Percentiles rank a stretch among this genome's conserved stretches.
Evolutionary conservation across 352 stramenopile genomes (phyloP).

Genomic region (Thalassiosira livingstoniorum): DNA sequence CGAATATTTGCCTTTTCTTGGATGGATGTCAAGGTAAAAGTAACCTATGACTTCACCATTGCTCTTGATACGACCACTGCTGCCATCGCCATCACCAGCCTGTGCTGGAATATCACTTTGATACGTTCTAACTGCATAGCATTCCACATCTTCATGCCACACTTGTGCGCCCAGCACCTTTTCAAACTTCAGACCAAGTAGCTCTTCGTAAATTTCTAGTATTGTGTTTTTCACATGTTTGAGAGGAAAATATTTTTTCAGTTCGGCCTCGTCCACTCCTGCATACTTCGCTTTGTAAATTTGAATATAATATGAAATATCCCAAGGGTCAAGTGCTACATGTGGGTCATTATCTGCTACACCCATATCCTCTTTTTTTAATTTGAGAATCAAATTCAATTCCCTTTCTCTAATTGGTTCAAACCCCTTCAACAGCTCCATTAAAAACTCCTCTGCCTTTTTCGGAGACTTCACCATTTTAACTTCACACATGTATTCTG

Average conservation of each 20-base stretch:
- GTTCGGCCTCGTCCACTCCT: conserved; percentile 43
- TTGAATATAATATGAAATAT: conserved; percentile 43
- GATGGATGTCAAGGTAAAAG: conserved; percentile 48
- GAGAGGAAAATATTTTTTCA: conserved; percentile 41
- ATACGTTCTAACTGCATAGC: conserved; percentile 36
- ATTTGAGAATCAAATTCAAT: conserved; percentile 14
- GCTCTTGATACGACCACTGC: no score
- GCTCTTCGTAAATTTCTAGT: conserved; percentile 36
- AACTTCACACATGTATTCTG: conserved; percentile 17
- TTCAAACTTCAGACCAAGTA: conserved; percentile 38
- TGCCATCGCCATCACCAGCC: background rate
- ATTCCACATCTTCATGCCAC: conserved; percentile 51
- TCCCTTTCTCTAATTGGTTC: conserved; percentile 20
- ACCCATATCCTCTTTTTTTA: conserved; percentile 25
- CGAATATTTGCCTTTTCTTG: conserved; percentile 44
- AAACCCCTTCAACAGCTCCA: conserved; percentile 17
- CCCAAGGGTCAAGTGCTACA: conserved; percentile 36
- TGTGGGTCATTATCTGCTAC: conserved; percentile 7
- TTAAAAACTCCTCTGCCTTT: conserved; percentile 27
- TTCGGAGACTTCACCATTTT: conserved; percentile 37
- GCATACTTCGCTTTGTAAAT: conserved; percentile 30
- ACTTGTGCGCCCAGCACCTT: conserved; percentile 27
- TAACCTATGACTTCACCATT: conserved; percentile 35
- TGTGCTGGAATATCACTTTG: background rate
- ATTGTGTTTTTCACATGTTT: conserved; percentile 41